Percentiles rank a stretch among this genome's conserved stretches.
These are phyloP conservation scores for Teunomyces atbi DNA, from an alignment of 805 yeast genomes.

Conservation along the genomic window DNA sequence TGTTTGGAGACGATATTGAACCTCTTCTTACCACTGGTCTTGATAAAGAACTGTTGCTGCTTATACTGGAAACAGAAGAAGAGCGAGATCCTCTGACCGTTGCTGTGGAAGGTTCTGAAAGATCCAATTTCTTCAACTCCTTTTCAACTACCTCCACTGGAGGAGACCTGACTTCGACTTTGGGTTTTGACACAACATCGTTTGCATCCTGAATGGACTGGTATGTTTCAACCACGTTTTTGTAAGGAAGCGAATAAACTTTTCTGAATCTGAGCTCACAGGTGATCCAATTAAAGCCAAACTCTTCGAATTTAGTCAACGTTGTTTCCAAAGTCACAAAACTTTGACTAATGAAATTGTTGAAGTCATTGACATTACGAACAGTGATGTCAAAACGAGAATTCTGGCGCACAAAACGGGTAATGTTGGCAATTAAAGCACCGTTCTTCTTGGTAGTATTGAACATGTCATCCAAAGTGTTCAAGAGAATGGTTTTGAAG, in stretches of 20 bases:
- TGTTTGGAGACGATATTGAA: conserved; percentile 18
- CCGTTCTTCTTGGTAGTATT: conserved; percentile 49
- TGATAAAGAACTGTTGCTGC: conserved; percentile 13
- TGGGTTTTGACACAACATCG: too few relatives aligned
- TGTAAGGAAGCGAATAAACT: conserved; percentile 28
- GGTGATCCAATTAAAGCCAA: conserved; percentile 42
- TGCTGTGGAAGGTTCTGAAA: conserved; percentile 8
- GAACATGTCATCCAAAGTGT: conserved; percentile 36
- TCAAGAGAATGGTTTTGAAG: conserved; percentile 27
- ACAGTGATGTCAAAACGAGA: conserved; percentile 32
- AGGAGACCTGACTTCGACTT: background rate
- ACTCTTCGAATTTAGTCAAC: conserved; percentile 31
- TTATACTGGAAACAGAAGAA: conserved; percentile 26
- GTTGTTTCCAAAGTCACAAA: conserved; percentile 27
- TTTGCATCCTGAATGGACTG: conserved; percentile 6
- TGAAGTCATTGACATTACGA: conserved; percentile 38
- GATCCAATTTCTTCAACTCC: conserved; percentile 17
- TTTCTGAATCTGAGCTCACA: conserved; percentile 43
- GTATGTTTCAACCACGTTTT: conserved; percentile 18
- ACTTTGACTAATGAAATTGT: conserved; percentile 43
- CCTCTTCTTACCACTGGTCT: conserved; percentile 14
- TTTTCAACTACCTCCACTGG: conserved; percentile 8
- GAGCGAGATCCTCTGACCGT: conserved; percentile 22
- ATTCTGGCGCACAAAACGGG: conserved; percentile 45
- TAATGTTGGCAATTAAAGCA: conserved; percentile 45